A percentile compares a stretch with the other conserved stretches of the same genome.
These are phyloP conservation scores for Colletotrichum scovillei DNA, from an alignment of 2,329 filamentous ascomycete species.

Conservation along the genomic window DNA sequence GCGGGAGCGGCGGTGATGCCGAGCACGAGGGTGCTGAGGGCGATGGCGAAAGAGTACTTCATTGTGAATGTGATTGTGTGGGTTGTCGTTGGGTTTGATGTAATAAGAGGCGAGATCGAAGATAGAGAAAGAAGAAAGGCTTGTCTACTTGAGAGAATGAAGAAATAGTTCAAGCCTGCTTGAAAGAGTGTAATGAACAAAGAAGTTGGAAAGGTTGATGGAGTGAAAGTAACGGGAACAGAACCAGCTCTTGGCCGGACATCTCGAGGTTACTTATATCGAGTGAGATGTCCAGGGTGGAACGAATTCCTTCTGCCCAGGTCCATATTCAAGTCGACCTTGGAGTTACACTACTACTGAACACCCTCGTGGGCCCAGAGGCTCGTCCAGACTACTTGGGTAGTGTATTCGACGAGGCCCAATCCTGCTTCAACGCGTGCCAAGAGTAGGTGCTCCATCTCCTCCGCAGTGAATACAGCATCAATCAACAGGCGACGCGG, in stretches of 20 bases:
- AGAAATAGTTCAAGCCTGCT: constrained; percentile 33
- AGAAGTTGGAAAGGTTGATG: constrained; percentile 1
- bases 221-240: constrained; percentile 3
- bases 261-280: constrained; percentile 30
- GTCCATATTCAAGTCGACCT: background rate
- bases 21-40: constrained; percentile 31
- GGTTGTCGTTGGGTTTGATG: constrained; percentile 4
- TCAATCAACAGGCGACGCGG: constrained; percentile 35
- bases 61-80: constrained; percentile 7
- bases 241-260: background rate
- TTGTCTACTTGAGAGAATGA: constrained; percentile 27
- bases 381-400: constrained; percentile 1
- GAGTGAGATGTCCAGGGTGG: background rate
- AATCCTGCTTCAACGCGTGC: background rate
- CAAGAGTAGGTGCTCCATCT: constrained; percentile 11
- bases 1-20: constrained; percentile 29
- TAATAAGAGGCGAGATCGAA: background rate
- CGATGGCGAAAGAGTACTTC: constrained; percentile 28
- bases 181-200: constrained; percentile 30
- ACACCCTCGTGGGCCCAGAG: background rate
- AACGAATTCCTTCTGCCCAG: background rate
- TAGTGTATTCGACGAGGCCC: background rate
- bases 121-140: constrained; percentile 3
- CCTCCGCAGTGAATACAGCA: constrained; percentile 16
- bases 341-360: constrained; percentile 4